Evolutionary conservation across 495 filamentous ascomycete genomes (phyloP).

Genomic region (Talaromyces wortmannii): DNA sequence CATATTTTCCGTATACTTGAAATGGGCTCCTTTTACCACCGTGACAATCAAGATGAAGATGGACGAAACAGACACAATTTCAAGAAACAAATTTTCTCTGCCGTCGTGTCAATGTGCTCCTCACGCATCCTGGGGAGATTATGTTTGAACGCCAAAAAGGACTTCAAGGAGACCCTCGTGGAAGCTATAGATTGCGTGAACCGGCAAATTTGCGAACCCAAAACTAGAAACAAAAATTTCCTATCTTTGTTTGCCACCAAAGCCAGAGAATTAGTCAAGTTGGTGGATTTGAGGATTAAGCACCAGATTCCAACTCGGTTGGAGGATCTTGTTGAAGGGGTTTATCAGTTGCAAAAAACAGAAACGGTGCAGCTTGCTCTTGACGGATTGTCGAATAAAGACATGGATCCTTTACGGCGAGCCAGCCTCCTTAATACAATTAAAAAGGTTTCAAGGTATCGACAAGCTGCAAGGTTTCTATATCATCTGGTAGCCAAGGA

Average conservation of each 20-base stretch:
- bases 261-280: conserved; percentile 7
- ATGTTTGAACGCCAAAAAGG: conserved; percentile 14
- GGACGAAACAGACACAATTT: conserved; percentile 3
- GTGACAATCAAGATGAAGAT: conserved; percentile 6
- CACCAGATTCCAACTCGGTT: conserved; percentile 2
- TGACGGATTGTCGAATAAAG: background rate
- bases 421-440: conserved; percentile 4
- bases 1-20: conserved; percentile 16
- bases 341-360: conserved; percentile 3
- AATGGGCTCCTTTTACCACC: background rate
- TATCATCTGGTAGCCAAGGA: background rate
- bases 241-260: conserved; percentile 3
- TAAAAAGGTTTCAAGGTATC: conserved; percentile 6
- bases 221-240: conserved; percentile 2
- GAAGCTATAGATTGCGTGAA: conserved; percentile 8
- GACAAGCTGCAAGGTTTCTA: conserved; percentile 4
- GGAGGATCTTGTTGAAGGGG: conserved; percentile 3
- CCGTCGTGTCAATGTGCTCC: conserved; percentile 16
- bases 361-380: background rate
- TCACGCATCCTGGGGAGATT: conserved; percentile 18
- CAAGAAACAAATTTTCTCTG: conserved; percentile 11
- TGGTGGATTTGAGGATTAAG: conserved; percentile 3
- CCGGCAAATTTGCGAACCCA: conserved; percentile 3
- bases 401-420: background rate
- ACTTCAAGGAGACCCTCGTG: conserved; percentile 8